Conservation (phyloP, 73 alveolate genomes). For the Breviolum minutum region DNA sequence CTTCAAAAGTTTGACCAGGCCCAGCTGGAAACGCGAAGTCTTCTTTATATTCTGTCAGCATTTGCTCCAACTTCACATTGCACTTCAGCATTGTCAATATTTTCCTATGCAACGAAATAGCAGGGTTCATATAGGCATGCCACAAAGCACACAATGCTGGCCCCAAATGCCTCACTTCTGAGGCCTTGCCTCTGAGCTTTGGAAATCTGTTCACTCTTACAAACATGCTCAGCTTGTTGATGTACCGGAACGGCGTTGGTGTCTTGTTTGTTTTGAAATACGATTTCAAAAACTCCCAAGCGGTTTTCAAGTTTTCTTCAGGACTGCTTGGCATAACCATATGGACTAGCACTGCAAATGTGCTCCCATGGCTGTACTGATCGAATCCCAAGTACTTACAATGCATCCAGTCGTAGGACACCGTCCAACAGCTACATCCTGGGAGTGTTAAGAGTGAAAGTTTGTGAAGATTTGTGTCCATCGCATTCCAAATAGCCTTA, state of each 20-base stretch:
- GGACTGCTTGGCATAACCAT: neutral
- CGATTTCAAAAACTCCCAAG: neutral
- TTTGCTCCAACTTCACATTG: neutral
- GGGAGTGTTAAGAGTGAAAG: neutral
- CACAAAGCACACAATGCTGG: neutral
- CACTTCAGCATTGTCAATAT: neutral
- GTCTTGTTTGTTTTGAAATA: neutral
- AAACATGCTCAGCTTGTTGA: neutral
- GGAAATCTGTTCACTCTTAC: neutral
- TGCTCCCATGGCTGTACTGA: neutral
- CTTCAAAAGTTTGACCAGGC: neutral
- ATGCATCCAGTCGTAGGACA: neutral
- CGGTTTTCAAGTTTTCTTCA: neutral
- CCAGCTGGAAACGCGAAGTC: neutral
- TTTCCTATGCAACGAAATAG: neutral
- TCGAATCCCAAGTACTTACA: neutral
- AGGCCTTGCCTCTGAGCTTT: constrained; percentile 1
- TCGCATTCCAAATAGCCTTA: neutral
- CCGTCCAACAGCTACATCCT: neutral
- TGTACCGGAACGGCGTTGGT: neutral
- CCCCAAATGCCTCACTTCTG: neutral
- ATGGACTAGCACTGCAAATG: neutral
- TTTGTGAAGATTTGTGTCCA: no score
- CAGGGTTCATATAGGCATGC: neutral
- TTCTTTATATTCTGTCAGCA: neutral